Percentiles rank a stretch among this genome's conserved stretches.
phyloP scores from a whole-genome alignment of 768 basidiomycete species.

The Glaciozyma martinii region DNA sequence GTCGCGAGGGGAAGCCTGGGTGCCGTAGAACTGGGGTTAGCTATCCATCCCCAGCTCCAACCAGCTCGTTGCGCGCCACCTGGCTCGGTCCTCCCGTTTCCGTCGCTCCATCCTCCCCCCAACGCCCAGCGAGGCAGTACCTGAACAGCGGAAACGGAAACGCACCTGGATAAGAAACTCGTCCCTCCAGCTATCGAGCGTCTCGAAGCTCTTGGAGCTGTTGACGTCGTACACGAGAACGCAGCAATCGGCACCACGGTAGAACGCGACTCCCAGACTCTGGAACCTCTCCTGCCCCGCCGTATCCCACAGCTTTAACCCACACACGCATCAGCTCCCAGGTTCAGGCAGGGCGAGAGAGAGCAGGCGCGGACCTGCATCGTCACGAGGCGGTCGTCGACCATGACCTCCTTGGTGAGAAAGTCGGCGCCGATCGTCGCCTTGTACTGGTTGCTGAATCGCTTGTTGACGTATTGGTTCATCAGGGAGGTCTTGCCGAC shows the following conservation, averaged over 20 bases:
- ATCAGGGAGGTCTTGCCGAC: conserved; percentile 99
- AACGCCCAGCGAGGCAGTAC: background rate
- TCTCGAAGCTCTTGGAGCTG: conserved; percentile 96
- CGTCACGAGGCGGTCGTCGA: conserved; percentile 93
- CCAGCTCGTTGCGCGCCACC: background rate
- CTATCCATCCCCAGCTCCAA: background rate
- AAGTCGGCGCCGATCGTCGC: conserved; percentile 97
- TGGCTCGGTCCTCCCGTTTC: background rate
- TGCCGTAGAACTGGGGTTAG: background rate
- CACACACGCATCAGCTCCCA: background rate
- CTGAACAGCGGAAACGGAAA: background rate
- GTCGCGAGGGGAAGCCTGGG: conserved; percentile 91
- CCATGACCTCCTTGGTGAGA: conserved; percentile 96
- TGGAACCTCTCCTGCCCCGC: conserved; percentile 99
- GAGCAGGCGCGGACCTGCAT: conserved; percentile 61
- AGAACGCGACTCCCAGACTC: conserved; percentile 96
- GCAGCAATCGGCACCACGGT: conserved; percentile 97
- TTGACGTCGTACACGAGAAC: conserved; percentile 99
- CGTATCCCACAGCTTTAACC: conserved; percentile 84
- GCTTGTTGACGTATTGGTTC: conserved; percentile 99
- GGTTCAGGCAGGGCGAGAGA: background rate
- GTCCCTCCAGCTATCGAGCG: conserved; percentile 97
- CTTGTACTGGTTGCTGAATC: conserved; percentile 99
- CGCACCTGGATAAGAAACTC: conserved; percentile 77
- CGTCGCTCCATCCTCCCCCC: background rate